Percentiles rank a stretch among this genome's conserved stretches.
phyloP scores from a whole-genome alignment of 345 rosid species.

The Hibiscus trionum region DNA sequence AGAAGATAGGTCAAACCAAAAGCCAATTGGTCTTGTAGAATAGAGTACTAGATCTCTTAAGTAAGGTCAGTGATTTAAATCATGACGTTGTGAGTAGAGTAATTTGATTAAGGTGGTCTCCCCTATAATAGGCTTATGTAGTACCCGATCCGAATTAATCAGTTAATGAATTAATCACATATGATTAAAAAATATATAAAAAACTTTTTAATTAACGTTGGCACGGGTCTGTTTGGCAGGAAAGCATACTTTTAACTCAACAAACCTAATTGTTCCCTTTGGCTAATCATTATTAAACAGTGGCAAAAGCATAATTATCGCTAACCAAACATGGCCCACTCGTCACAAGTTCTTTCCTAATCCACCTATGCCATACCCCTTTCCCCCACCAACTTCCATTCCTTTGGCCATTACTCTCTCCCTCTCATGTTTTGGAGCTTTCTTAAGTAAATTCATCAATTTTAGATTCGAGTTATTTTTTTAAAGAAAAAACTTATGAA shows the following conservation, averaged over 20 bases:
- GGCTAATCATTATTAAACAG: constrained; percentile 6
- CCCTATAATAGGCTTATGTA: no score
- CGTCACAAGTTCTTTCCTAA: neutral
- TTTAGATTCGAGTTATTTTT: no score
- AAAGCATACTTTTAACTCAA: neutral
- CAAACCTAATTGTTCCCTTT: neutral
- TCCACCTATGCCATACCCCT: neutral
- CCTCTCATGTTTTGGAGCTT: neutral
- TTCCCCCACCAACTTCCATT: neutral
- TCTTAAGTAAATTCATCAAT: neutral
- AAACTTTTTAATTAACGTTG: neutral
- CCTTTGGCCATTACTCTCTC: neutral
- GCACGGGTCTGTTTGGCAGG: constrained; percentile 1
- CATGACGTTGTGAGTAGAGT: no score
- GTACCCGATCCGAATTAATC: no score
- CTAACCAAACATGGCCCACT: constrained; percentile 3
- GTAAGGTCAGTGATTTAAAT: no score
- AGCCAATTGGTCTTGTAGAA: no score
- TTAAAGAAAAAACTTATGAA: no score
- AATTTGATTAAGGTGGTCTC: no score
- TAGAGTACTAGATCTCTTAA: no score
- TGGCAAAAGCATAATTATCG: neutral
- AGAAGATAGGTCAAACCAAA: no score
- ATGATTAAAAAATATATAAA: no score
- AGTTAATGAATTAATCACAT: no score